Evolutionary conservation across 2,329 filamentous ascomycete species (phyloP), one percentile per base, ranked within the genome.

Genomic region (Pezicula radicicola): DNA sequence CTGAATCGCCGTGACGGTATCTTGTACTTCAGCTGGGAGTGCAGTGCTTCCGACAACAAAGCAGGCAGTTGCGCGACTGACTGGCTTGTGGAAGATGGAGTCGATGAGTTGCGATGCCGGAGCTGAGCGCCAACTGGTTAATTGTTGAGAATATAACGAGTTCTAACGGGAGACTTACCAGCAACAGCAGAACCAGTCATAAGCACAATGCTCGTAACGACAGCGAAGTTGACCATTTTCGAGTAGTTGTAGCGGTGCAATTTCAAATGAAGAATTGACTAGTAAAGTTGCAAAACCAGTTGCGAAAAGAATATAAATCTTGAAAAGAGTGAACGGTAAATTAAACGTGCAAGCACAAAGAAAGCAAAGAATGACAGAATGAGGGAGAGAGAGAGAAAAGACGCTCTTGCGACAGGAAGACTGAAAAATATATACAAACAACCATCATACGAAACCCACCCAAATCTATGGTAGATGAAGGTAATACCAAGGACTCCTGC

Each of bases 1-100:
- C 51, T 71, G 66, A 51, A 84, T 67, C 12, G 63, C 56, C 18
- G 67, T 65, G 50, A 73, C 79, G 2, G 68, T 59, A 51, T 73
- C 68, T 21, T 70, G 66, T 13, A 76, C 72, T 59, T 83, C 80
- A 6, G 68, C 67, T 1, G 81, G 81, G 10, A 84, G 76, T 3
- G 68, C 65, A 5, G 68, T 66, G 48, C 66, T 70, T 56, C 81
- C 81, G 54, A 82, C 64, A 13, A 84, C 54, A 70, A 83, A 83
- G 71, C 81, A 84, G 37, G 77, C 69, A 27, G 41, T 49, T 42
- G 56, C 54, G 49, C 50, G 56, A 19, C 50, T 36, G 19, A 27
- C 12, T 44, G 18, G 36, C 35, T 33, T 37, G 12, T 51, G 41
- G 21, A 55, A 54, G 55, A 65, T 48, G 30, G 44, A n/a, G 45